Conservation (phyloP, 108 stramenopile genomes). For the Nitzschia sp. region DNA sequence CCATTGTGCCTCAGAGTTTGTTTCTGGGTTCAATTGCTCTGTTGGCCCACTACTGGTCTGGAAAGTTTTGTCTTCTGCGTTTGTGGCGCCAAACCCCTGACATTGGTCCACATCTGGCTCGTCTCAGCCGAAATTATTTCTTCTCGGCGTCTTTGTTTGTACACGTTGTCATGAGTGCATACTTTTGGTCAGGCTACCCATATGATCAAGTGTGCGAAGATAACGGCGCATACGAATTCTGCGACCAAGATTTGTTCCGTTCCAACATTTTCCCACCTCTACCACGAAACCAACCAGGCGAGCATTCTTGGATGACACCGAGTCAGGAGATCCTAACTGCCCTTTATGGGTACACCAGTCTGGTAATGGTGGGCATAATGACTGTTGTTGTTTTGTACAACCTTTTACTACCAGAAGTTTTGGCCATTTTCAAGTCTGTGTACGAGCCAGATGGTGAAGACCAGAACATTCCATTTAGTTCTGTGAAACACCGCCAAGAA, state of each 20-base stretch:
- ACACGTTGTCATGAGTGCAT: constrained; percentile 70
- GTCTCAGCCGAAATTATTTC: constrained; percentile 72
- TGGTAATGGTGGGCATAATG: constrained; percentile 29
- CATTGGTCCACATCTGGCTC: constrained; percentile 61
- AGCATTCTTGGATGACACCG: constrained; percentile 69
- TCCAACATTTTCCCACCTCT: constrained; percentile 49
- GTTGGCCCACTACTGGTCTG: constrained; percentile 66
- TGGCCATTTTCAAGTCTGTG: no score
- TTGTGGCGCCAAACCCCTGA: constrained; percentile 75
- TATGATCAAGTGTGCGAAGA: constrained; percentile 76
- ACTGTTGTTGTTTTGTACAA: background rate
- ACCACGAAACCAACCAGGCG: constrained; percentile 43
- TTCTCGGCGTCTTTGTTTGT: constrained; percentile 60
- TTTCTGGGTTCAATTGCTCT: constrained; percentile 71
- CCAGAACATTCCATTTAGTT: constrained; percentile 63
- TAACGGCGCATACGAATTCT: constrained; percentile 33
- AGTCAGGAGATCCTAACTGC: constrained; percentile 63
- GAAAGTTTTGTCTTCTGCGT: constrained; percentile 66
- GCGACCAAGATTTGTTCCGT: constrained; percentile 39
- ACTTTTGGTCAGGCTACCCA: constrained; percentile 79
- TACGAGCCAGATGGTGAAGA: constrained; percentile 35
- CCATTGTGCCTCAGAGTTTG: constrained; percentile 71
- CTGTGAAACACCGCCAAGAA: constrained; percentile 34
- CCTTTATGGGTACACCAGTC: constrained; percentile 64
- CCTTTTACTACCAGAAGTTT: no score